phyloP scores from a whole-genome alignment of 768 basidiomycete species.

The Ephemerocybe angulata region DNA sequence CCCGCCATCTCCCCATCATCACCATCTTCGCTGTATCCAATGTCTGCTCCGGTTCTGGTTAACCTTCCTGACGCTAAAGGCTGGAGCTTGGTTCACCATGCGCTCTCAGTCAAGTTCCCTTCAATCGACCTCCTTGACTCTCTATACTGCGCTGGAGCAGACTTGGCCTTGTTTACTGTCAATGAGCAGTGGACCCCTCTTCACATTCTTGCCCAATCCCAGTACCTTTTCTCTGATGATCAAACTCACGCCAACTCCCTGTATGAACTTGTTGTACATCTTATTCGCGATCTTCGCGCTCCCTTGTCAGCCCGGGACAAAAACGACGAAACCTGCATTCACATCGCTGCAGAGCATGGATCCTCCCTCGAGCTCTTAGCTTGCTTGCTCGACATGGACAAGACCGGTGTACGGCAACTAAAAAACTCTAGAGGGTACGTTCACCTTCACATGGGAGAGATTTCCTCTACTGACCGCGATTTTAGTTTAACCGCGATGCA shows the following conservation, averaged over 20 bases:
- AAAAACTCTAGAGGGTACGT: slow-evolving; percentile 72
- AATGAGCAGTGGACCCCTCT: slow-evolving; percentile 63
- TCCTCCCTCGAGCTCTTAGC: slow-evolving; percentile 58
- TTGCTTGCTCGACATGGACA: slow-evolving; percentile 65
- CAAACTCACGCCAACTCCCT: slow-evolving; percentile 37
- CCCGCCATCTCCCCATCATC: slow-evolving; percentile 37
- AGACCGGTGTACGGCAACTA: slow-evolving; percentile 52
- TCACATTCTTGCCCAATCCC: slow-evolving; percentile 56
- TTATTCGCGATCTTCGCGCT: slow-evolving; percentile 65
- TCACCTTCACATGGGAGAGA: not conserved
- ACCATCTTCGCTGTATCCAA: slow-evolving; percentile 38
- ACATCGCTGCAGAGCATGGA: slow-evolving; percentile 75
- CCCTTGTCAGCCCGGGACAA: slow-evolving; percentile 65
- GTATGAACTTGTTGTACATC: slow-evolving; percentile 61
- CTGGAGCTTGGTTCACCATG: slow-evolving; percentile 70
- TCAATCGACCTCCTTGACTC: slow-evolving; percentile 63
- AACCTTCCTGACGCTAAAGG: slow-evolving; percentile 65
- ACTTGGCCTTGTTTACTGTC: slow-evolving; percentile 64
- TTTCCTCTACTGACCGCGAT: slow-evolving; percentile 7
- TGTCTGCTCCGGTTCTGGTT: slow-evolving; percentile 54
- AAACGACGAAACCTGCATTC: slow-evolving; percentile 73
- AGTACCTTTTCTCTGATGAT: slow-evolving; percentile 28
- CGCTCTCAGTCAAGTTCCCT: slow-evolving; percentile 49
- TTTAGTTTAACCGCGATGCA: slow-evolving; percentile 62
- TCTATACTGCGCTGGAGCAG: slow-evolving; percentile 73